Percentiles rank a stretch among this genome's conserved stretches.
These are phyloP conservation scores for Closterium sp. DNA, from an alignment of 139 green algal genomes.

Conservation along the genomic window DNA sequence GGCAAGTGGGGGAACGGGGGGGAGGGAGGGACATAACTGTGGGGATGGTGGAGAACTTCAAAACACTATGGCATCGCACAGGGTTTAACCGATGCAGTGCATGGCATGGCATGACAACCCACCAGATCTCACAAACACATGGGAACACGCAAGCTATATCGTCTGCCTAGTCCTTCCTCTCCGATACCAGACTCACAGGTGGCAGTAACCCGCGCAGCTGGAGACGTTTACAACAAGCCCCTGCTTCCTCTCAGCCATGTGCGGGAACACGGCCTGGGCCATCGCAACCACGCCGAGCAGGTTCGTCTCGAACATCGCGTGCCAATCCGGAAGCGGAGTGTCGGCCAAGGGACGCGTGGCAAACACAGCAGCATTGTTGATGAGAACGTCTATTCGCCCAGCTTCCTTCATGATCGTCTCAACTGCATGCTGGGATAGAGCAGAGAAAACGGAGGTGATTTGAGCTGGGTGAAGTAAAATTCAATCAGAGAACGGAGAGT, in stretches of 20 bases:
- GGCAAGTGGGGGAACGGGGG: no score
- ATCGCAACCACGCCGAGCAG: conserved; percentile 5
- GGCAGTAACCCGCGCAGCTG: conserved; percentile 4
- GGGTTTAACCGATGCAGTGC: background rate
- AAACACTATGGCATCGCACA: background rate
- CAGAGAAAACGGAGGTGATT: no score
- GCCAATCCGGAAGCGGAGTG: background rate
- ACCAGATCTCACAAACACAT: no score
- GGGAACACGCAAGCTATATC: background rate
- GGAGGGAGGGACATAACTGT: no score
- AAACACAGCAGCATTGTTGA: conserved; percentile 25
- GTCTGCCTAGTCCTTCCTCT: background rate
- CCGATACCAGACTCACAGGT: background rate
- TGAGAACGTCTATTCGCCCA: conserved; percentile 18
- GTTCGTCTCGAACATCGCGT: conserved; percentile 20
- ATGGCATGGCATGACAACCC: background rate
- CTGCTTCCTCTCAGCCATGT: background rate
- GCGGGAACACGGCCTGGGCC: conserved; percentile 16
- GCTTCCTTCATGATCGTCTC: background rate
- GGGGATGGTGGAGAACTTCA: no score
- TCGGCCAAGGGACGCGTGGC: background rate
- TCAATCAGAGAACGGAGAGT: no score
- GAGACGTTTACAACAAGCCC: background rate
- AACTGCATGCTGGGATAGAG: background rate
- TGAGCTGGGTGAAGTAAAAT: background rate